A percentile compares a stretch with the other conserved stretches of the same genome.
Conservation (phyloP, 108 stramenopile species). For the Nitzschia palea region DNA sequence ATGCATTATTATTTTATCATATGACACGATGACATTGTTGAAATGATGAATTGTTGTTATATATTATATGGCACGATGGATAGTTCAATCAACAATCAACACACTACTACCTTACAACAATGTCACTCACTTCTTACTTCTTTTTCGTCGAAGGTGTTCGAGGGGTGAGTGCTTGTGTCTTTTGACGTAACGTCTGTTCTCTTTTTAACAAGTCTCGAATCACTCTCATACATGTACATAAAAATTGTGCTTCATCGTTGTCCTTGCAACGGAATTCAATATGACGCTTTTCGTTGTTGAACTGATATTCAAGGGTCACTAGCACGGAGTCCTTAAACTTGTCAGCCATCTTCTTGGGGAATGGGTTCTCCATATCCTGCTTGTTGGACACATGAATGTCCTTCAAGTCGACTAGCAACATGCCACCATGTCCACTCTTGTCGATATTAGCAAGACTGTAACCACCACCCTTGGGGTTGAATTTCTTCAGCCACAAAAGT, state of each 20-base stretch:
- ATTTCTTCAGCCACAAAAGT: conserved; percentile 48
- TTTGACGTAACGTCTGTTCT: conserved; percentile 27
- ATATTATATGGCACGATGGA: no score
- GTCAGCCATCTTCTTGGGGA: conserved; percentile 40
- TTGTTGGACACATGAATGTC: conserved; percentile 24
- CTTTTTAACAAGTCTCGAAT: conserved; percentile 37
- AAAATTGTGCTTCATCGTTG: conserved; percentile 45
- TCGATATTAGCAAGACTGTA: conserved; percentile 39
- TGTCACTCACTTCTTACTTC: background rate
- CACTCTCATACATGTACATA: conserved; percentile 46
- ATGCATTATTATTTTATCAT: background rate
- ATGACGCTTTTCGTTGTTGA: conserved; percentile 17
- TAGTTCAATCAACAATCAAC: no score
- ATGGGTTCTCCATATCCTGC: conserved; percentile 24
- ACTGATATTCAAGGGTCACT: conserved; percentile 30
- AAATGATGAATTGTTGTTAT: no score
- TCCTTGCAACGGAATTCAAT: conserved; percentile 41
- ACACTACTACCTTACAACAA: no score
- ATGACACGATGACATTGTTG: no score
- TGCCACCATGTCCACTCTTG: conserved; percentile 42
- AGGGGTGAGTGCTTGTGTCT: background rate
- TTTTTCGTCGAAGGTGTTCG: background rate
- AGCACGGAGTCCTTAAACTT: conserved; percentile 40
- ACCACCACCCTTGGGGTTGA: conserved; percentile 26
- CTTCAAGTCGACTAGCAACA: conserved; percentile 32